Evolutionary conservation across 2,329 filamentous ascomycete species (phyloP).

Genomic region (Fusarium ramigenum): DNA sequence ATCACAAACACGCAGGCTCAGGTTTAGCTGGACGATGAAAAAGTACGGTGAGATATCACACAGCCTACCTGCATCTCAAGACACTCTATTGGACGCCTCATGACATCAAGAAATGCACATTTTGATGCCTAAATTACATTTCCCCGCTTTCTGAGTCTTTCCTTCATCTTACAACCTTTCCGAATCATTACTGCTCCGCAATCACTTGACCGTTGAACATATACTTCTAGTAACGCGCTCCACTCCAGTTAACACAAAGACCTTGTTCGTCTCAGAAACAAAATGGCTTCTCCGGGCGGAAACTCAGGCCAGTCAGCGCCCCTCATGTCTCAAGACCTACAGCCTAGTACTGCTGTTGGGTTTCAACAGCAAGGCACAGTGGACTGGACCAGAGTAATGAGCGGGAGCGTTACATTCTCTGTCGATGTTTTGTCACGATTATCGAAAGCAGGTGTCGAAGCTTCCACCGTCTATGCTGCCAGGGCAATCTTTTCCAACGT

Average conservation of each 20-base stretch:
- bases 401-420: accelerated
- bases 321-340: accelerated
- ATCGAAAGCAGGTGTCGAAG: accelerated
- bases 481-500: not conserved
- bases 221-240: too few species aligned
- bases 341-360: accelerated
- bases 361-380: not conserved
- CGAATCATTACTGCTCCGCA: accelerated
- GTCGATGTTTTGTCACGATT: accelerated
- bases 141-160: not conserved
- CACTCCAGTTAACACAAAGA: too few species aligned
- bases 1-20: accelerated
- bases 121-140: not conserved
- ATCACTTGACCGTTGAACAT: not conserved
- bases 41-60: not conserved
- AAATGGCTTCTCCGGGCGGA: accelerated
- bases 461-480: accelerated
- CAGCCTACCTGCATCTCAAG: not conserved
- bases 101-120: accelerated
- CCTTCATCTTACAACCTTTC: accelerated
- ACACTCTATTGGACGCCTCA: not conserved
- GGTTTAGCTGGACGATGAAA: too few species aligned
- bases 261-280: not conserved
- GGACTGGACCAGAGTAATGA: accelerated
- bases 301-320: accelerated